These are phyloP conservation scores for Lycium ferocissimum DNA, from an alignment of 257 asterid genomes.

Conservation along the genomic window DNA sequence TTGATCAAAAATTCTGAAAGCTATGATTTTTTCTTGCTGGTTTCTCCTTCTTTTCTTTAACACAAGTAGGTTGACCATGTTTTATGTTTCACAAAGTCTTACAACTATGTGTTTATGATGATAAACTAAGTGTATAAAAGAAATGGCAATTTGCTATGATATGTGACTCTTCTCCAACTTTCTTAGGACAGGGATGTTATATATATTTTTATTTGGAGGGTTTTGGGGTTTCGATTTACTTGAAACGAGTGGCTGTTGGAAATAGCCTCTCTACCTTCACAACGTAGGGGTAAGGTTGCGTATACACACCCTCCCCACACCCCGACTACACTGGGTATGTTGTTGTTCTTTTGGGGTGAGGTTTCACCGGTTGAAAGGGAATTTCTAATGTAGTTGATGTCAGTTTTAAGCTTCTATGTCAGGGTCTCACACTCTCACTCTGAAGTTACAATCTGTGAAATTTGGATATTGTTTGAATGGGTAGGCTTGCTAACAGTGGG, in stretches of 20 bases:
- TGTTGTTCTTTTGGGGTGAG: neutral
- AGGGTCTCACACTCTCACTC: slow-evolving; percentile 2
- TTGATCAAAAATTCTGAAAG: slow-evolving; percentile 14
- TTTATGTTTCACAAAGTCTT: neutral
- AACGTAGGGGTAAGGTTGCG: too few species aligned
- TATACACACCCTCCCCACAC: too few species aligned
- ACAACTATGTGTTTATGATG: neutral
- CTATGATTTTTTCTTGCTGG: neutral
- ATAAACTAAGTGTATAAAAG: neutral
- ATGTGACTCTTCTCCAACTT: neutral
- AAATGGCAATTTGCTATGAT: slow-evolving; percentile 16
- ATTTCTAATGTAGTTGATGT: neutral
- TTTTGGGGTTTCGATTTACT: neutral
- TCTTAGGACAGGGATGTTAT: neutral
- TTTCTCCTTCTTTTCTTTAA: slow-evolving; percentile 14
- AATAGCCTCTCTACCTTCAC: too few species aligned
- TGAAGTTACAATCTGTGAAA: neutral
- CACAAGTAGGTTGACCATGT: slow-evolving; percentile 12
- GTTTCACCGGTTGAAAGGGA: slow-evolving; percentile 6
- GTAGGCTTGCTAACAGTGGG: neutral
- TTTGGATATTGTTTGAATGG: neutral
- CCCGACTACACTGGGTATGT: too few species aligned
- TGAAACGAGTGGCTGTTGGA: too few species aligned
- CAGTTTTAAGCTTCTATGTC: neutral
- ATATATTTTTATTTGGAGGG: slow-evolving; percentile 3